These are phyloP conservation scores for Nothophaeocryptopus gaeumannii DNA, from an alignment of 2,329 filamentous ascomycete genomes.

Conservation along the genomic window DNA sequence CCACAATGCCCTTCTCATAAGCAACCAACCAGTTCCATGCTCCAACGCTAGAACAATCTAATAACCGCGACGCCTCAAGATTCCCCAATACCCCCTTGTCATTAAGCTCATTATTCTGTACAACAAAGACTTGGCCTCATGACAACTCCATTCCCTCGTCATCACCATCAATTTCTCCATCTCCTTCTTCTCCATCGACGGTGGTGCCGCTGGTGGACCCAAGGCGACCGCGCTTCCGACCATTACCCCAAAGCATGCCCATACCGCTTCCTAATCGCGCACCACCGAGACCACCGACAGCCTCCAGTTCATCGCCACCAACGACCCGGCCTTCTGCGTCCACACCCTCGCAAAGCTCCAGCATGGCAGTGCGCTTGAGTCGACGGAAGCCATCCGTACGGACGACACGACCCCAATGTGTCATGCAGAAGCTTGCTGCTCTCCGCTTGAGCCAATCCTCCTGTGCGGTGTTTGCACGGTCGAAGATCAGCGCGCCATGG, in stretches of 20 bases:
- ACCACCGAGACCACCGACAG: slow-evolving; percentile 53
- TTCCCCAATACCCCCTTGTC: slow-evolving; percentile 20
- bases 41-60: neutral
- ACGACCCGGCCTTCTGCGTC: slow-evolving; percentile 90
- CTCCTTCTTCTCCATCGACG: slow-evolving; percentile 40
- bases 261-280: slow-evolving; percentile 45
- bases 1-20: too few relatives aligned
- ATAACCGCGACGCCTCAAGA: neutral
- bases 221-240: slow-evolving; percentile 45
- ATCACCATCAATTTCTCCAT: slow-evolving; percentile 28
- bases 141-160: slow-evolving; percentile 36
- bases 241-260: slow-evolving; percentile 33
- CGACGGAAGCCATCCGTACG: slow-evolving; percentile 82
- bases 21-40: neutral
- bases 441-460: slow-evolving; percentile 92
- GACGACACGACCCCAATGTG: slow-evolving; percentile 92
- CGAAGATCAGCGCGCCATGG: slow-evolving; percentile 94
- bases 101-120: neutral
- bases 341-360: slow-evolving; percentile 90
- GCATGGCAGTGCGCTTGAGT: slow-evolving; percentile 72
- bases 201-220: slow-evolving; percentile 43
- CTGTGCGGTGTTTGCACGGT: slow-evolving; percentile 81
- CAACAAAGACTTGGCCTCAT: neutral
- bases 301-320: slow-evolving; percentile 77
- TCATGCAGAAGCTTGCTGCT: slow-evolving; percentile 83